phyloP scores from a whole-genome alignment of 148 eudicot genomes.

The Cornus kousa region DNA sequence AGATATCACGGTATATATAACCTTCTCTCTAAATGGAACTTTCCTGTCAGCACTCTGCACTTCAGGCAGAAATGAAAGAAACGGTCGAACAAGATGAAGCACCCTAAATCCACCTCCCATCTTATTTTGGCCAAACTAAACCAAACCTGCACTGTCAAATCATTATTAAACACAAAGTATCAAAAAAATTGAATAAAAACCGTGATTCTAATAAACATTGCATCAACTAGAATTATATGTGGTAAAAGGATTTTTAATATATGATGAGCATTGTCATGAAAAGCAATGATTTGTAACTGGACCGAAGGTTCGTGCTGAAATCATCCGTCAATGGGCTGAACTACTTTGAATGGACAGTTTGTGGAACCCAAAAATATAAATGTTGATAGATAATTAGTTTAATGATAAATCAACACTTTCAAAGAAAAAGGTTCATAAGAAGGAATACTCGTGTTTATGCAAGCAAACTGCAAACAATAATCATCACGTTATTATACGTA shows the following conservation, averaged over 20 bases:
- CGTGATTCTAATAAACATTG: neutral
- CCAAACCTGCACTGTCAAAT: slow-evolving; percentile 16
- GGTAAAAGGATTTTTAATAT: neutral
- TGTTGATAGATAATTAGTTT: no score
- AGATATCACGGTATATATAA: slow-evolving; percentile 79
- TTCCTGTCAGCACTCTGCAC: slow-evolving; percentile 79
- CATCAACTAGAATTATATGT: neutral
- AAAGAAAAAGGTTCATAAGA: neutral
- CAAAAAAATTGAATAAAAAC: neutral
- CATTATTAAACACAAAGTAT: neutral
- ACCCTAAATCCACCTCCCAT: slow-evolving; percentile 92
- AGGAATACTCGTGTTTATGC: neutral
- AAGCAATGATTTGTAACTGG: neutral
- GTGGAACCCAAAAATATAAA: neutral
- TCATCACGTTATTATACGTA: neutral
- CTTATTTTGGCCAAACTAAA: slow-evolving; percentile 15
- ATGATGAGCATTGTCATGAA: neutral
- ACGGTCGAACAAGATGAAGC: slow-evolving; percentile 77
- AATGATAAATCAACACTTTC: neutral
- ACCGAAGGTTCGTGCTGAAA: neutral
- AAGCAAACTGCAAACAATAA: neutral
- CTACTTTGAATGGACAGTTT: neutral
- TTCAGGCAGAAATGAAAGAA: slow-evolving; percentile 74
- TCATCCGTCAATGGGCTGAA: neutral
- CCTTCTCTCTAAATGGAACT: slow-evolving; percentile 82